Evolutionary conservation across 2,329 filamentous ascomycete genomes (phyloP), one percentile per base, ranked within the genome.

Genomic region (Fusarium avenaceum): DNA sequence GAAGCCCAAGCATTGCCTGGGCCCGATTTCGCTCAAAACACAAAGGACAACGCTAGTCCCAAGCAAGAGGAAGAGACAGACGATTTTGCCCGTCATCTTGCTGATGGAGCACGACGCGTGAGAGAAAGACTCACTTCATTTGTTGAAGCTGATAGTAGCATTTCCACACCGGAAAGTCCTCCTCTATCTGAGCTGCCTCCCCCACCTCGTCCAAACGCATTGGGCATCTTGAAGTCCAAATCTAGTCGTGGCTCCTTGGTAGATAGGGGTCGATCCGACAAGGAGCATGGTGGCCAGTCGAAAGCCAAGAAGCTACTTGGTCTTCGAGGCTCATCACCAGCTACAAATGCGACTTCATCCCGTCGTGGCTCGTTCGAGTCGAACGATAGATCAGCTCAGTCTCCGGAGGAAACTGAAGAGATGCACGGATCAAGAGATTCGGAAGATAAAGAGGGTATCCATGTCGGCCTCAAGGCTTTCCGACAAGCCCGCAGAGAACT

Each of bases 21-120:
- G 1, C 48, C 52, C 7, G 39, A 42, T 10, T 66, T 60, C 35
- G 38, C 52, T 26, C 63, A 58, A n/a, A 62, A 67, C 47, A 57
- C 42, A 22, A 74, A 67, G 62, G 71, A 66, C 71, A 72, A 73
- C 44, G 57, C 82, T 14, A 80, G 84, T 45, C 81, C 83, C 28
- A 88, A 90, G 52, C 84, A 85, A 7, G 88, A 73, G 42, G 63
- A 86, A 6, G 88, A 74, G 43, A 64, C 65, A 4, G 72, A 92
- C 52, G 91, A 92, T 28, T 94, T 94, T 74, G 89, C 90, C 19
- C 88, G 85, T 52, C 90, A 93, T 72, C 84, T 94, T 39, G 91
- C 90, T 3, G 86, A 89, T 67, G 87, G 91, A 17, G 88, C 91
- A 55, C 87, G 87, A 30, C 86, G 90, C 2, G 90, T 94, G 9